Evolutionary conservation across 164 flowering plant species (phyloP).

Genomic region (Umbilicus rupestris): DNA sequence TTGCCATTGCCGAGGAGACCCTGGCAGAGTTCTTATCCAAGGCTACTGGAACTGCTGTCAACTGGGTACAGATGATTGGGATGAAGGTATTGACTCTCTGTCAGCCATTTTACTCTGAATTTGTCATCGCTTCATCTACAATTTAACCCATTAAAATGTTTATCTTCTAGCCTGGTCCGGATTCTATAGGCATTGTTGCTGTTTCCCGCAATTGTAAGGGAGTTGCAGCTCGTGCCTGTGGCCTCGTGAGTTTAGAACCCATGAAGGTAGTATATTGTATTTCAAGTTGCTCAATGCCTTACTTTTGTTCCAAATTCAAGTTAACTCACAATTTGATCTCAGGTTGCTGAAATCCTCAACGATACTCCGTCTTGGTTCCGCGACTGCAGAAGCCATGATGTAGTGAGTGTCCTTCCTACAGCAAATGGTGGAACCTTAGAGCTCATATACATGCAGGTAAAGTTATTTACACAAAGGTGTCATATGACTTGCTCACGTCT

Average conservation of each 20-base stretch:
- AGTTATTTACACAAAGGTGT: not conserved
- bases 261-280: slow-evolving; percentile 40
- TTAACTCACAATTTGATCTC: slow-evolving; percentile 4
- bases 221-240: slow-evolving; percentile 92
- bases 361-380: slow-evolving; percentile 83
- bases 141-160: not conserved
- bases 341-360: slow-evolving; percentile 80
- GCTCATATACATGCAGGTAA: slow-evolving; percentile 80
- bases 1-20: slow-evolving; percentile 90
- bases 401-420: slow-evolving; percentile 49
- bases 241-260: slow-evolving; percentile 88
- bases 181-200: slow-evolving; percentile 90
- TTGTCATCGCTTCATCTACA: not conserved
- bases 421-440: slow-evolving; percentile 77
- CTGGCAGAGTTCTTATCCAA: slow-evolving; percentile 89
- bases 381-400: slow-evolving; percentile 71
- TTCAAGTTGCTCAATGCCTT: not conserved
- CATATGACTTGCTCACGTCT: not conserved
- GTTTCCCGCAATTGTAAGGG: slow-evolving; percentile 82
- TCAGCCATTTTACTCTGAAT: not conserved
- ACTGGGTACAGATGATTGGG: slow-evolving; percentile 99
- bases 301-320: not conserved
- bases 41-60: slow-evolving; percentile 98
- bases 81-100: slow-evolving; percentile 59
- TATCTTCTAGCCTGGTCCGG: slow-evolving; percentile 85